phyloP scores from a whole-genome alignment of 1,284 basidiomycete genomes.

The Termitomyces sp. region DNA sequence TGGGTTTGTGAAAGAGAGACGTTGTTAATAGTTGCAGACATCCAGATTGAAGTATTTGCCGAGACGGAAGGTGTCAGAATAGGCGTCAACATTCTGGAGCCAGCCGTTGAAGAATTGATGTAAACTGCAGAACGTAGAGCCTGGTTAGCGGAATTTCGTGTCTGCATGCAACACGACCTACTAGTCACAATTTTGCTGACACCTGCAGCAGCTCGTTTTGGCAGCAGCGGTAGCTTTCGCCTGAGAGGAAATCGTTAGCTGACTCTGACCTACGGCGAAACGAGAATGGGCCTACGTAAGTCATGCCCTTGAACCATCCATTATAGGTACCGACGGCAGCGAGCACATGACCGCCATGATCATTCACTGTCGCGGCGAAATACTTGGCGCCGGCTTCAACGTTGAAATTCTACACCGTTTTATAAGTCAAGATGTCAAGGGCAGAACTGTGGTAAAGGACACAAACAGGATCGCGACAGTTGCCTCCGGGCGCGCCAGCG shows the following conservation, averaged over 20 bases:
- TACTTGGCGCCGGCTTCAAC: slow-evolving; percentile 57
- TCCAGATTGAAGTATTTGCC: slow-evolving; percentile 72
- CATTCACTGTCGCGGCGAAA: slow-evolving; percentile 50
- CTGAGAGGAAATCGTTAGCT: slow-evolving; percentile 25
- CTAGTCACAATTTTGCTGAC: slow-evolving; percentile 81
- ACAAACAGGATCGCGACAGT: slow-evolving; percentile 64
- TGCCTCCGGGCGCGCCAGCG: slow-evolving; percentile 50
- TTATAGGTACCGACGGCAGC: slow-evolving; percentile 72
- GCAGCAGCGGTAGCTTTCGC: slow-evolving; percentile 55
- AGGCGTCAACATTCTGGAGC: slow-evolving; percentile 60
- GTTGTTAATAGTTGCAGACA: slow-evolving; percentile 29
- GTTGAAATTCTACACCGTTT: slow-evolving; percentile 54
- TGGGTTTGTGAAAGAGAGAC: not conserved
- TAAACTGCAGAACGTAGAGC: slow-evolving; percentile 39
- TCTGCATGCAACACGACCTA: slow-evolving; percentile 27
- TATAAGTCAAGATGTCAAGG: slow-evolving; percentile 4
- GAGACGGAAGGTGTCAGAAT: slow-evolving; percentile 38
- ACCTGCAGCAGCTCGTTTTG: slow-evolving; percentile 51
- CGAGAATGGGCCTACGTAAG: slow-evolving; percentile 37
- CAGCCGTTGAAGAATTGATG: slow-evolving; percentile 80
- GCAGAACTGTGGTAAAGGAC: not conserved
- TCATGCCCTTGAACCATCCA: slow-evolving; percentile 67
- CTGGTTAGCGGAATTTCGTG: not conserved
- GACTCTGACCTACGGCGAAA: not conserved
- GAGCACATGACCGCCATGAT: slow-evolving; percentile 57